Evolutionary conservation across 2,329 filamentous ascomycete species (phyloP), one percentile per base, ranked within the genome.

Genomic region (Sclerotinia spermophila): DNA sequence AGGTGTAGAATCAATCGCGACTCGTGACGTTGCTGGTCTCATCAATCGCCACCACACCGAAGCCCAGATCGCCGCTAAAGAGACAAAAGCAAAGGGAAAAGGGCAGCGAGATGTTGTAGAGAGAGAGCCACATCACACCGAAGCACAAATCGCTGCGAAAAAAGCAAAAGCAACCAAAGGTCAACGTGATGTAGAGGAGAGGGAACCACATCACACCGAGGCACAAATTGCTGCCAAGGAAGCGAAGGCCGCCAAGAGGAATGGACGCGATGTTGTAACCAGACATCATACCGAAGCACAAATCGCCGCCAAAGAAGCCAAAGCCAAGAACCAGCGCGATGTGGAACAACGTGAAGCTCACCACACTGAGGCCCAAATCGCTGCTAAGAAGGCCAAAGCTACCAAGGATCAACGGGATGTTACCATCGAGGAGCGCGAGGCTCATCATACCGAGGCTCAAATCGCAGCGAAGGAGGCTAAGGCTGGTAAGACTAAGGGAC

Each of bases 391-490:
- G 17, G 65, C 56, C 11, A 69, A 69, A 40, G 55, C 27, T 38
- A 45, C 61, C 3, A 68, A 66, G 64, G 60, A 48, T 38, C 59
- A 66, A 21, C 71, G 67, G 3, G 69, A 71, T 21, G 13, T 71
- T 62, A 62, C 61, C 13, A 11, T 74, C 19, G 72, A 74, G 15
- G 53, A 68, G 2, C 58, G 72, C 2, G 71, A 73, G 10, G 56
- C 72, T 2, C 73, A 76, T 21, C 73, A 77, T 33, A 77, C 74
- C 21, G 74, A 72, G n/a, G 70, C 68, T 11, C 74, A 77, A 21
- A 77, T 75, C 7, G 74, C 75, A 1, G 71, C 74, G 2, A 74
- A 75, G 67, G 70, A 75, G 42, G 72, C 71, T 10, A 74, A 74
- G 61, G 71, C 68, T 66, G 67, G 40, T 19, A n/a, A n/a, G n/a